These are phyloP conservation scores for Alternaria postmessia DNA, from an alignment of 2,329 filamentous ascomycete genomes.

Conservation along the genomic window DNA sequence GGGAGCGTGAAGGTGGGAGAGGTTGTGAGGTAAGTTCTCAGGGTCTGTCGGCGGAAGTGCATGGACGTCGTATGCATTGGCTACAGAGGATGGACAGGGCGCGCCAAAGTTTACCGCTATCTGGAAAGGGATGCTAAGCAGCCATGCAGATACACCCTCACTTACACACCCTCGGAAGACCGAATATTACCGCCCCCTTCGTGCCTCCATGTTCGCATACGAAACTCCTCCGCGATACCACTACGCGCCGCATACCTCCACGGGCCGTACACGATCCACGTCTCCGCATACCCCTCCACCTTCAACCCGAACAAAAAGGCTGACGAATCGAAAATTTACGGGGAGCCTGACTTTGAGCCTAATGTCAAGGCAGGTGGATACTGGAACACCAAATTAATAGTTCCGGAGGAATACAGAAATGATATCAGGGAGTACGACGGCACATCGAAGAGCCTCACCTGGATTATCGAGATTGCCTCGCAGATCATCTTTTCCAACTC, in stretches of 20 bases:
- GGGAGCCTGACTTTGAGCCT: slow-evolving; percentile 90
- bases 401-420: slow-evolving; percentile 77
- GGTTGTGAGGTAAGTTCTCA: slow-evolving; percentile 72
- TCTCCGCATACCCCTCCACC: slow-evolving; percentile 81
- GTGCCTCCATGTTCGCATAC: slow-evolving; percentile 83
- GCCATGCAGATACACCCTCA: slow-evolving; percentile 73
- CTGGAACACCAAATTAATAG: slow-evolving; percentile 80
- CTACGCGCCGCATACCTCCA: slow-evolving; percentile 95
- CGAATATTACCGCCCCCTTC: slow-evolving; percentile 87
- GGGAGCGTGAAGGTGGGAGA: slow-evolving; percentile 95
- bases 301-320: slow-evolving; percentile 86
- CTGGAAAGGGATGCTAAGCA: slow-evolving; percentile 5
- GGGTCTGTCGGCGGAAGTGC: neutral
- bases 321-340: slow-evolving; percentile 72
- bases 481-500: slow-evolving; percentile 94
- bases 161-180: slow-evolving; percentile 88
- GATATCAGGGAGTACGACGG: slow-evolving; percentile 30
- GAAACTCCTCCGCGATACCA: slow-evolving; percentile 89
- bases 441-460: slow-evolving; percentile 69
- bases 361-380: slow-evolving; percentile 93
- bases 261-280: slow-evolving; percentile 90
- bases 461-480: slow-evolving; percentile 90
- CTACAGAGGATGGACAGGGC: neutral
- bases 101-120: neutral
- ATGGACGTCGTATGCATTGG: slow-evolving; percentile 3